phyloP scores from a whole-genome alignment of 805 yeast species.

The Candida suzukii region DNA sequence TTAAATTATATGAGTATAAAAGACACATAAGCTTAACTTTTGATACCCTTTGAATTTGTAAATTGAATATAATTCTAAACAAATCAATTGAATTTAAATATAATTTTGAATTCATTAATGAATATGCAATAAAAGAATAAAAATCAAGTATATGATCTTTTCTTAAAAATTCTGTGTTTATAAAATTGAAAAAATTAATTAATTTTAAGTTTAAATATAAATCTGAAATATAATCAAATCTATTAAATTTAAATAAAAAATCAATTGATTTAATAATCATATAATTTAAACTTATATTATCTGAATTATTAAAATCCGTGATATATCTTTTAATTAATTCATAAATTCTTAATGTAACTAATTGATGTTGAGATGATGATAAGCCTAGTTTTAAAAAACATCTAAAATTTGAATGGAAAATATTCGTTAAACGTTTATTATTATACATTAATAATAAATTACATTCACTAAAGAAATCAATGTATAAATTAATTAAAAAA shows the following conservation, averaged over 20 bases:
- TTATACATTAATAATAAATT: background rate
- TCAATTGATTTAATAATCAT: conserved; percentile 5
- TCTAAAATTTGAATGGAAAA: background rate
- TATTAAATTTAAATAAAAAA: conserved; percentile 1
- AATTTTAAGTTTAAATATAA: conserved; percentile 3
- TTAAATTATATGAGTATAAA: background rate
- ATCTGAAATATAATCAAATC: conserved; percentile 1
- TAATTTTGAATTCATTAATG: conserved; percentile 10
- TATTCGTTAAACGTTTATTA: background rate
- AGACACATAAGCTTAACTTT: conserved; percentile 1
- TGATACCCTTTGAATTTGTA: conserved; percentile 5
- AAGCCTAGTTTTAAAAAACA: background rate
- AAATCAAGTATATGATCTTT: conserved; percentile 7
- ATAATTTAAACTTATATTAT: conserved; percentile 1
- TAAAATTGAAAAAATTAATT: conserved; percentile 2
- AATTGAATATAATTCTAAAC: conserved; percentile 12
- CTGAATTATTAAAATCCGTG: too few species aligned
- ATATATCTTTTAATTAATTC: background rate
- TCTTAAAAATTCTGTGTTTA: conserved; percentile 9
- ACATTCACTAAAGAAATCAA: background rate
- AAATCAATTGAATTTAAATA: conserved; percentile 13
- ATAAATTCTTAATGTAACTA: background rate
- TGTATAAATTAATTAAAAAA: too few species aligned
- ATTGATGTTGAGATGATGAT: background rate
- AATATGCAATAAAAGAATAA: conserved; percentile 10